A percentile compares a stretch with the other conserved stretches of the same genome.
Conservation (phyloP, 192 early-diverging fungal genomes). For the Podila minutissima region DNA sequence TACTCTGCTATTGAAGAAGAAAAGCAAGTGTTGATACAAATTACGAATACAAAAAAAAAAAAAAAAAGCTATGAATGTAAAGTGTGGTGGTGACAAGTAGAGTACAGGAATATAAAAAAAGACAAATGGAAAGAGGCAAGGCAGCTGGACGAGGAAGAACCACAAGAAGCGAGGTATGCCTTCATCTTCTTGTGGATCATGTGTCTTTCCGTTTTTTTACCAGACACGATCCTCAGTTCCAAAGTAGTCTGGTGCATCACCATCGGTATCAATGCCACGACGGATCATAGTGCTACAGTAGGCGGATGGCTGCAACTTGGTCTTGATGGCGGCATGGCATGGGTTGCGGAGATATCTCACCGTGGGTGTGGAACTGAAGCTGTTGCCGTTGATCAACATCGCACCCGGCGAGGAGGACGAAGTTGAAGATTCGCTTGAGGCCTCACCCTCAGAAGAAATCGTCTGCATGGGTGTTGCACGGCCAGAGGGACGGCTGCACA, state of each 20-base stretch:
- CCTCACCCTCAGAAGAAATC: constrained; percentile 31
- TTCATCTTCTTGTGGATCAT: not conserved
- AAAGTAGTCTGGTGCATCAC: constrained; percentile 45
- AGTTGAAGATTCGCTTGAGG: not conserved
- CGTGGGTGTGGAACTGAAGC: constrained; percentile 31
- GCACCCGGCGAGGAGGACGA: constrained; percentile 5
- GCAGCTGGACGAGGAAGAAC: not conserved
- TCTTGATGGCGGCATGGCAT: constrained; percentile 47
- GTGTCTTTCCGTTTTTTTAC: constrained; percentile 13
- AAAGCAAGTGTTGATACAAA: not conserved
- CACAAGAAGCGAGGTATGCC: not conserved
- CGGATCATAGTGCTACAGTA: constrained; percentile 30
- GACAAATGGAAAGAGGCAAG: not conserved
- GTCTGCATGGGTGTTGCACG: constrained; percentile 13
- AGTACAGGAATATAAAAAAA: not conserved
- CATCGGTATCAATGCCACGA: constrained; percentile 13
- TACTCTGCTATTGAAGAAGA: not conserved
- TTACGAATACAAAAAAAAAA: not conserved
- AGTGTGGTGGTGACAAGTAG: not conserved
- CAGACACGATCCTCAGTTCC: constrained; percentile 43
- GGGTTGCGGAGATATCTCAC: constrained; percentile 46
- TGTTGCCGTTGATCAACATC: constrained; percentile 12
- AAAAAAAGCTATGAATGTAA: not conserved
- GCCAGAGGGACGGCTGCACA: constrained; percentile 32
- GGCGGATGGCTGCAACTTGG: constrained; percentile 36